Evolutionary conservation across 495 filamentous ascomycete species (phyloP), one percentile per base, ranked within the genome.

Genomic region (Xylaria palmicola): DNA sequence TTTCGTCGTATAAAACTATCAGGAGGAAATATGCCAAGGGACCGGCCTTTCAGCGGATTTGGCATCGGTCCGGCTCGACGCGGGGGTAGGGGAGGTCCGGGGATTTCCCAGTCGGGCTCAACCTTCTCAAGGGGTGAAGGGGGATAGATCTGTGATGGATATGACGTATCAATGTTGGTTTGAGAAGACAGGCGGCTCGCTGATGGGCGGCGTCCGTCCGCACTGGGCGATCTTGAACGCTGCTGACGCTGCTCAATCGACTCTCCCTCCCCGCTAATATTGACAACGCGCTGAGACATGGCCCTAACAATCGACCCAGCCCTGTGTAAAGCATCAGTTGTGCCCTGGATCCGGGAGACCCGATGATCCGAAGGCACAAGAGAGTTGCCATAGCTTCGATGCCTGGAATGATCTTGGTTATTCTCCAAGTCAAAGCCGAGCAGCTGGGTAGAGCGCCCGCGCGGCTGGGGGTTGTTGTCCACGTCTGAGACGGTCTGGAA

Each of bases 271-370:
- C 94, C 96, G 77, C 93, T 96, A 59, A 99, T 80, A 71, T 97
- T 97, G 68, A 98, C 94, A 58, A 99, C 92, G 73, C 94, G 92
- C 75, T 97, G 92, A 19, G 95, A 97, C 86, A 98, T 95, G 65
- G 92, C 92, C 65, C 92, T 89, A 74, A 99, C 88, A 68, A 98
- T 94, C 4, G 93, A 95, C 32, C 92, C 90, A 56, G 94, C 90
- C 65, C 91, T 80, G 20, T 83, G 82, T 55, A 96, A 72, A 36
- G 91, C 86, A 41, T 88, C 84, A 50, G 80, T 81, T 10, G 85
- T 83, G 8, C 84, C 76, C 26, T 79, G 69, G 27, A 78, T 75
- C 44, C 82, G 75, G 4, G 93, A 97, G 59, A 79, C 67, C 30
- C 73, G 72, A 37, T 71, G 66, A 27, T 79, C 77, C 34, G 62